Conservation (phyloP, 768 basidiomycete genomes). For the Tephrocybe rancida region DNA sequence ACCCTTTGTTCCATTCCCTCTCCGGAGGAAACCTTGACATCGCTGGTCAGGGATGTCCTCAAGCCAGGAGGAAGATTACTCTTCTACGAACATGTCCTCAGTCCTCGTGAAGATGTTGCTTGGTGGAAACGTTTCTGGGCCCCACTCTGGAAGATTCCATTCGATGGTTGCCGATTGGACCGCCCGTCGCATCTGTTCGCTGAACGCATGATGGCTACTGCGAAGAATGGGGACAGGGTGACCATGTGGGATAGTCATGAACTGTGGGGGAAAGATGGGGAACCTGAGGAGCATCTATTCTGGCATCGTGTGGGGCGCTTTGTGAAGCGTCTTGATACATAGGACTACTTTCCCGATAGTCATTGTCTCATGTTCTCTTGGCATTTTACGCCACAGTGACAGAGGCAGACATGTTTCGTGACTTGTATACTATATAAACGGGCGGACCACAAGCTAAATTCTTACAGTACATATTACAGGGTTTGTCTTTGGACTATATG, state of each 20-base stretch:
- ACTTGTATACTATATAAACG: no score
- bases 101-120: constrained; percentile 50
- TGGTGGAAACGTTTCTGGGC: constrained; percentile 80
- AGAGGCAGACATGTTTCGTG: no score
- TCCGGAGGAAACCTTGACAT: constrained; percentile 48
- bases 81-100: constrained; percentile 73
- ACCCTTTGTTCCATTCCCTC: constrained; percentile 67
- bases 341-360: no score
- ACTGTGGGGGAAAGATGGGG: constrained; percentile 51
- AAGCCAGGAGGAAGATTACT: constrained; percentile 67
- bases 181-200: constrained; percentile 56
- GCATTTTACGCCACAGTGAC: no score
- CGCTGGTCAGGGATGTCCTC: constrained; percentile 53
- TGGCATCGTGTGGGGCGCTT: constrained; percentile 62
- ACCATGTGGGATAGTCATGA: constrained; percentile 52
- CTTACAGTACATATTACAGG: no score
- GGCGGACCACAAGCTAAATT: no score
- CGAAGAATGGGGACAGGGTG: constrained; percentile 17
- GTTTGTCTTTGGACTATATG: no score
- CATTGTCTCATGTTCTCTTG: no score
- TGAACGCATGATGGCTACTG: constrained; percentile 30
- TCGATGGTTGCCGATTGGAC: constrained; percentile 69
- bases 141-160: constrained; percentile 60
- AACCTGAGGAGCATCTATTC: constrained; percentile 59
- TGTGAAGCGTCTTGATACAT: constrained; percentile 40